Conservation (phyloP, 257 asterid species). For the Nicotiana tomentosiformis region DNA sequence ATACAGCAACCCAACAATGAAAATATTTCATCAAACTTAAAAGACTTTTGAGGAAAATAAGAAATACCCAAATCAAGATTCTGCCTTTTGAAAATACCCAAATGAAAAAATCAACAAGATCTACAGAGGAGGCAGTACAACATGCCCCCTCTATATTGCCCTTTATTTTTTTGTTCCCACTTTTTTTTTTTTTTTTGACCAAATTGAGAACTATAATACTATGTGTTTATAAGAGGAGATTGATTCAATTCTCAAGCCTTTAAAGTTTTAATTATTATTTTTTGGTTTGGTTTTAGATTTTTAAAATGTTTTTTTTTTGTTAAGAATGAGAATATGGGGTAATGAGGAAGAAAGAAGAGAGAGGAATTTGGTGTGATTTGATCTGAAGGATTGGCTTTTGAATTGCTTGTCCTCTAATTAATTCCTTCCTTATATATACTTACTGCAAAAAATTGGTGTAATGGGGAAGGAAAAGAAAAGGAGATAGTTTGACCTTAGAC, state of each 20-base stretch:
- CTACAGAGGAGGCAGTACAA: not conserved
- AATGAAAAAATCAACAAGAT: not conserved
- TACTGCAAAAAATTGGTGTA: not conserved
- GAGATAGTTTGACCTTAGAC: not conserved
- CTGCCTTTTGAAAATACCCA: not conserved
- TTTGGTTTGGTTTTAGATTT: too few species aligned
- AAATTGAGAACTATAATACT: not conserved
- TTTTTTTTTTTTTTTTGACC: not conserved
- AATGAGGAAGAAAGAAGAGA: not conserved
- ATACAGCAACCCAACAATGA: not conserved
- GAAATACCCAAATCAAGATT: constrained; percentile 1
- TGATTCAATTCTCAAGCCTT: not conserved
- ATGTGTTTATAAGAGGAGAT: not conserved
- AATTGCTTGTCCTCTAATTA: not conserved
- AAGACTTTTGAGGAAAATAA: not conserved
- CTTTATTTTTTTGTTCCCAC: not conserved
- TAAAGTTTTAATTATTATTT: too few species aligned
- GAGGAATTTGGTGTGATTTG: not conserved
- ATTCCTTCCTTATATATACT: not conserved
- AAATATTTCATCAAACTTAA: not conserved
- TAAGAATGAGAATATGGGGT: not conserved
- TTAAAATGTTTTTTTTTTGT: not conserved
- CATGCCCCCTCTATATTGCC: constrained; percentile 1
- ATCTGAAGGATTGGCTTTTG: not conserved
- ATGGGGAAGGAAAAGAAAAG: not conserved